Evolutionary conservation across 1,284 basidiomycete genomes (phyloP), one percentile per base, ranked within the genome.

Genomic region (Neonothopanus nambi): DNA sequence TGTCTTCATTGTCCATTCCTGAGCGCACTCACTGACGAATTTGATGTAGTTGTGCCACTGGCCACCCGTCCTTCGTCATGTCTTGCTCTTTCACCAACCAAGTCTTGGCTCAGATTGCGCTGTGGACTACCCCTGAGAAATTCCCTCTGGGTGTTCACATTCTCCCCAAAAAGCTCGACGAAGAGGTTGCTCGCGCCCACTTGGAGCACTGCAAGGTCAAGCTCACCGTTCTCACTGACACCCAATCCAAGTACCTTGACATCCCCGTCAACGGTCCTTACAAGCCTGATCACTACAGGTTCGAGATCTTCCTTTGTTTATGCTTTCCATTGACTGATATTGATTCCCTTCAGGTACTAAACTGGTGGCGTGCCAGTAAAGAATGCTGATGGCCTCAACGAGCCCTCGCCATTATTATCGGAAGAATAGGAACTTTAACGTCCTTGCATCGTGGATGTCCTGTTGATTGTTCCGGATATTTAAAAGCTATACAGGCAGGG

Each of bases 31-130:
- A 58, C 53, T 38, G 59, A 39, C 21, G 39, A 44, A 28, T 5
- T 58, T 30, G 5, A 45, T 50, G 37, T 52, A 77, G 87, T 35
- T 92, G 89, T 69, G 89, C 88, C 42, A 96, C 93, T 59, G 93
- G 93, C 54, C 93, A 96, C 75, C 93, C 93, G 41, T 95, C 93
- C 49, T 93, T 93, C 75, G 96, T 99, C 79, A 99, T 99, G 97
- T 98, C 95, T 36, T 98, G 95, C 81, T 99, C 97, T 52, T 99
- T 99, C 82, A 80, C 93, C 73, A 99, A 99, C 85, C 96, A 99
- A 79, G 93, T 95, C 58, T 83, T 99, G 62, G 96, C 96, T 47
- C 96, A 99, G 80, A 98, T 99, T 66, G 96, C 94, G 24, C 88
- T 99, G 70, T 99, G 95, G 95, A 95, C 91, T 55, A 91, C 89